Conservation (phyloP, 352 stramenopile species). For the Globisporangium iwayamae region DNA sequence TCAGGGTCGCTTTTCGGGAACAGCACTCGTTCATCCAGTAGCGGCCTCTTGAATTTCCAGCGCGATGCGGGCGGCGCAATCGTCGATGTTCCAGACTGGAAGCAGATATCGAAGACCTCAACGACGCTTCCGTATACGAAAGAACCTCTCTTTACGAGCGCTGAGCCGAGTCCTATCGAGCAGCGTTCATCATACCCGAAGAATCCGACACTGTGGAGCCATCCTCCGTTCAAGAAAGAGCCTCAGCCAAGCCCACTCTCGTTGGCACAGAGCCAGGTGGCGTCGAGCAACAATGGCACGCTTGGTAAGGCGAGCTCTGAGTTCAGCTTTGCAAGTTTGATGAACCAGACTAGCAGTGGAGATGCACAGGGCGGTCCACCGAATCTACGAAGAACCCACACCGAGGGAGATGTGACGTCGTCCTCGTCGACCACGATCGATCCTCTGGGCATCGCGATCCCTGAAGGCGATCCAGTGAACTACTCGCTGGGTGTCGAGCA, state of each 20-base stretch:
- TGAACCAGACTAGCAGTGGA: neutral
- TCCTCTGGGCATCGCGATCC: slow-evolving; percentile 51
- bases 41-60: slow-evolving; percentile 43
- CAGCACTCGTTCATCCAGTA: slow-evolving; percentile 36
- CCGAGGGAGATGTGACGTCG: slow-evolving; percentile 16
- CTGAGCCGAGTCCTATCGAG: slow-evolving; percentile 12
- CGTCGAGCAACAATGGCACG: slow-evolving; percentile 1
- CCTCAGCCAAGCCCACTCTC: slow-evolving; percentile 16
- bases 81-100: slow-evolving; percentile 54
- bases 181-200: slow-evolving; percentile 46
- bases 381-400: slow-evolving; percentile 8
- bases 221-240: slow-evolving; percentile 47
- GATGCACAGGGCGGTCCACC: neutral
- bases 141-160: slow-evolving; percentile 23
- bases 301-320: slow-evolving; percentile 3
- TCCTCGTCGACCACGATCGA: slow-evolving; percentile 9
- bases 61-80: slow-evolving; percentile 43
- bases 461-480: slow-evolving; percentile 75
- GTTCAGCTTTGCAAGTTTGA: slow-evolving; percentile 4
- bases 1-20: slow-evolving; percentile 46
- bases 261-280: slow-evolving; percentile 6
- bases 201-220: slow-evolving; percentile 62
- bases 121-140: slow-evolving; percentile 53
- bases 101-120: slow-evolving; percentile 53
- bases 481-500: slow-evolving; percentile 76